A percentile compares a stretch with the other conserved stretches of the same genome.
Conservation (phyloP, 164 flowering plant genomes). For the Cinnamomum micranthum region DNA sequence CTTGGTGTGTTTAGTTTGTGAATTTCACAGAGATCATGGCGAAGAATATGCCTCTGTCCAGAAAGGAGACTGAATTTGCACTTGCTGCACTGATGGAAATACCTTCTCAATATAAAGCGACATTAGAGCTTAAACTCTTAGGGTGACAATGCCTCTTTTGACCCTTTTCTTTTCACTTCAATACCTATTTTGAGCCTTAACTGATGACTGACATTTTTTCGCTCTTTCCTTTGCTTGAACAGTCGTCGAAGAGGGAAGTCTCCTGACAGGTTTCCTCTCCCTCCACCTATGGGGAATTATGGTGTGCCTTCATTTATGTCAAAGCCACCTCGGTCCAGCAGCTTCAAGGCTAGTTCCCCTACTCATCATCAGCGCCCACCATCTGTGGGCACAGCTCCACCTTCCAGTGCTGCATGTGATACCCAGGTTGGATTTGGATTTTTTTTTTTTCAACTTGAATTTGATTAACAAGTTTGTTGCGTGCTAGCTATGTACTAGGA, state of each 20-base stretch:
- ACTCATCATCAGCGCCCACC: not conserved
- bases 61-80: slow-evolving; percentile 71
- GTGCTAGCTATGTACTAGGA: too few relatives aligned
- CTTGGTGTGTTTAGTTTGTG: slow-evolving; percentile 50
- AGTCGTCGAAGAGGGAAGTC: slow-evolving; percentile 42
- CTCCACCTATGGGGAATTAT: slow-evolving; percentile 44
- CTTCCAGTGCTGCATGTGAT: slow-evolving; percentile 36
- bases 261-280: slow-evolving; percentile 58
- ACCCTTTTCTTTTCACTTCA: not conserved
- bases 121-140: slow-evolving; percentile 52
- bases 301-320: slow-evolving; percentile 26
- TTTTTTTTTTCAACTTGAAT: not conserved
- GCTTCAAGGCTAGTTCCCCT: slow-evolving; percentile 27
- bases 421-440: slow-evolving; percentile 11
- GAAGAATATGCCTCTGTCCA: slow-evolving; percentile 40
- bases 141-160: slow-evolving; percentile 35
- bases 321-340: slow-evolving; percentile 26
- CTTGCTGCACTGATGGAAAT: slow-evolving; percentile 79
- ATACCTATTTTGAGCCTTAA: not conserved
- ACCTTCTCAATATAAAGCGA: slow-evolving; percentile 77
- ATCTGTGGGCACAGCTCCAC: slow-evolving; percentile 36
- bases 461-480: too few relatives aligned
- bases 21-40: slow-evolving; percentile 77
- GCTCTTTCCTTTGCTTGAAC: slow-evolving; percentile 7
- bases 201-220: not conserved